Base-by-base conservation (phyloP, 2,329 filamentous ascomycete species). In the Pseudogymnoascus sp. region DNA sequence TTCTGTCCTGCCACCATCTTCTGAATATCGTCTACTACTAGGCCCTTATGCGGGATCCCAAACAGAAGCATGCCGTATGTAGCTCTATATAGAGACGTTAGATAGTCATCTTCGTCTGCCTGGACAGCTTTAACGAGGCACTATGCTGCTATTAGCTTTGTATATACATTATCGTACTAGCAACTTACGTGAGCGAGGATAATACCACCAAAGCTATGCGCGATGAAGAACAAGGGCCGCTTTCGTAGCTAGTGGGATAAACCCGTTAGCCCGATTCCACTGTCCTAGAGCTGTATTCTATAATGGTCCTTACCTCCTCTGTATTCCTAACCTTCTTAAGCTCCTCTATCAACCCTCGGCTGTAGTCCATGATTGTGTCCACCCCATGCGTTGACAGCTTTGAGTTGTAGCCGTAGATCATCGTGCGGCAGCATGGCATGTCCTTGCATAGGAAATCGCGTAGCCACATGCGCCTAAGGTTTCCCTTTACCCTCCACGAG, bases 171-270 rank as follows among this genome's bases (percentile, higher is more conserved):
- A 7, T 19, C 19, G 19, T 24, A 38, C 22, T 12, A 10, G 26
- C 62, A 33, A 61, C 70, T 56, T 71, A 77, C 75, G 63, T 72
- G 69, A 65, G 76, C 77, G 5, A 78, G 74, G 59, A 78, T 72
- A 24, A 78, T 73, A 1, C 76, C 76, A 24, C 76, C 76, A 11
- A 78, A 70, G 24, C 75, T 77, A 65, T 78, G 75, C 33, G 74
- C 76, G 19, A 78, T 61, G 64, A 77, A 78, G 24, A 78, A 74
- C 31, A 78, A 74, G 4, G 75, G 76, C 56, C 72, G 64, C 65
- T 70, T 61, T 66, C 67, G 56, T 19, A 70, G 65, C 71, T 72
- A 40, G 11, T 61, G 11, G 33, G 31, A 22, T 22, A 61, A 14
- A 59, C 50, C 67, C n/a, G 62, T 62, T 31, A 46, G 35, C 53